phyloP scores from a whole-genome alignment of 176 grass and related monocot genomes.

The Chloris gayana region DNA sequence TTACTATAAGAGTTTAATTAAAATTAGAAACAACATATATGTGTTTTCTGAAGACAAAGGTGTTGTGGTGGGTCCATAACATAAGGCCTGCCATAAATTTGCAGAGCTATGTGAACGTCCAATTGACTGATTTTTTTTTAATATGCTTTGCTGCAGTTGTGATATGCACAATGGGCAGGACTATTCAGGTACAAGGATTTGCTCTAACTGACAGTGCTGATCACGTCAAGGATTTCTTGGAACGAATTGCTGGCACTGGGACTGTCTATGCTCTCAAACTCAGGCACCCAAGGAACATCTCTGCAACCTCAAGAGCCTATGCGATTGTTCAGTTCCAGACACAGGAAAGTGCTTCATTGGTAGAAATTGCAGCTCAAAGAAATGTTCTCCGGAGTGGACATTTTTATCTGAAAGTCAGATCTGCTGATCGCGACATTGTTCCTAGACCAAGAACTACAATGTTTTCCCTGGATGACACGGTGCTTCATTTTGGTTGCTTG shows the following conservation, averaged over 20 bases:
- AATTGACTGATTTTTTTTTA: constrained; percentile 1
- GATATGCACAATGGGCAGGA: constrained; percentile 68
- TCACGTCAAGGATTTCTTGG: constrained; percentile 58
- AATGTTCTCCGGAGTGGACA: constrained; percentile 1
- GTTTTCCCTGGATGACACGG: constrained; percentile 48
- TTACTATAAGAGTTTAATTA: not conserved
- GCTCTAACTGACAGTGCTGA: constrained; percentile 45
- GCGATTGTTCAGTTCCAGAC: constrained; percentile 74
- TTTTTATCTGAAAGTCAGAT: constrained; percentile 44
- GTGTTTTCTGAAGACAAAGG: constrained; percentile 26
- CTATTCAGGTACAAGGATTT: constrained; percentile 59
- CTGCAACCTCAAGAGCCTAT: constrained; percentile 56
- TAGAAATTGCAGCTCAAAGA: constrained; percentile 25
- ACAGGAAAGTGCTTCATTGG: constrained; percentile 41
- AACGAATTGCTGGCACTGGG: constrained; percentile 47
- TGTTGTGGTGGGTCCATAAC: too few species aligned
- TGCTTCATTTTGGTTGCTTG: constrained; percentile 69
- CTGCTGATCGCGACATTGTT: constrained; percentile 62
- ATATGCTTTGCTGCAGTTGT: constrained; percentile 26
- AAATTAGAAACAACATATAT: not conserved
- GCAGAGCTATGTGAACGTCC: not conserved
- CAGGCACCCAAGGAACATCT: constrained; percentile 52
- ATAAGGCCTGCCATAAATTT: constrained; percentile 16
- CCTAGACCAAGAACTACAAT: constrained; percentile 65
- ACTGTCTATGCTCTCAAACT: constrained; percentile 73